These are phyloP conservation scores for Russula compacta DNA, from an alignment of 768 basidiomycete genomes.

Conservation along the genomic window DNA sequence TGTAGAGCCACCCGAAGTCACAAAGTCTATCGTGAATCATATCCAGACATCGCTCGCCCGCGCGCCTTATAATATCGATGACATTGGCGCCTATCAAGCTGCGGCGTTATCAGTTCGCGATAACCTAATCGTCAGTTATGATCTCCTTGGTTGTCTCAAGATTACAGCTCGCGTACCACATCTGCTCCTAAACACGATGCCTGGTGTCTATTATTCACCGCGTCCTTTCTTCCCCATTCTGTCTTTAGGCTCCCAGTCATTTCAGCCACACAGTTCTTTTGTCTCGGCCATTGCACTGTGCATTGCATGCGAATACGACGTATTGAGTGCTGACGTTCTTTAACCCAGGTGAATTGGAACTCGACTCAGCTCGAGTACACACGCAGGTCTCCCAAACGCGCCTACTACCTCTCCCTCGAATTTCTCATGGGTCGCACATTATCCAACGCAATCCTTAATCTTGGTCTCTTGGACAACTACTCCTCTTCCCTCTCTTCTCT, in stretches of 20 bases:
- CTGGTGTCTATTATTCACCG: not conserved
- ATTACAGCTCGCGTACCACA: not conserved
- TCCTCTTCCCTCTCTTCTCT: constrained; percentile 57
- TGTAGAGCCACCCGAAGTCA: constrained; percentile 52
- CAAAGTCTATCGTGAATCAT: constrained; percentile 70
- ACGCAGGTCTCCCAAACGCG: constrained; percentile 78
- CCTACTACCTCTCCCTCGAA: constrained; percentile 94
- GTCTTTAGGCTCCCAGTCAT: not conserved
- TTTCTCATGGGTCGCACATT: constrained; percentile 81
- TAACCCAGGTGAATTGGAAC: constrained; percentile 69
- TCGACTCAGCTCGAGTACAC: constrained; percentile 68
- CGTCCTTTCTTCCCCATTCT: not conserved
- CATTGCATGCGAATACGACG: not conserved
- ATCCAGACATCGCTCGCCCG: constrained; percentile 86
- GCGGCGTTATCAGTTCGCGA: constrained; percentile 83
- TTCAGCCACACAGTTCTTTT: not conserved
- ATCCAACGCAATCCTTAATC: constrained; percentile 78
- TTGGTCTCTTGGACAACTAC: constrained; percentile 75
- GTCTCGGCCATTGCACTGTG: not conserved
- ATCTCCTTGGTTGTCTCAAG: not conserved
- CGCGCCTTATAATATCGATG: constrained; percentile 81
- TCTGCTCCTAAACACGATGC: not conserved
- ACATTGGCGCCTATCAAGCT: constrained; percentile 87
- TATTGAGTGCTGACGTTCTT: not conserved
- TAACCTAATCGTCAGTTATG: constrained; percentile 58